Conservation (phyloP, 345 rosid species). For the Corchorus capsularis region DNA sequence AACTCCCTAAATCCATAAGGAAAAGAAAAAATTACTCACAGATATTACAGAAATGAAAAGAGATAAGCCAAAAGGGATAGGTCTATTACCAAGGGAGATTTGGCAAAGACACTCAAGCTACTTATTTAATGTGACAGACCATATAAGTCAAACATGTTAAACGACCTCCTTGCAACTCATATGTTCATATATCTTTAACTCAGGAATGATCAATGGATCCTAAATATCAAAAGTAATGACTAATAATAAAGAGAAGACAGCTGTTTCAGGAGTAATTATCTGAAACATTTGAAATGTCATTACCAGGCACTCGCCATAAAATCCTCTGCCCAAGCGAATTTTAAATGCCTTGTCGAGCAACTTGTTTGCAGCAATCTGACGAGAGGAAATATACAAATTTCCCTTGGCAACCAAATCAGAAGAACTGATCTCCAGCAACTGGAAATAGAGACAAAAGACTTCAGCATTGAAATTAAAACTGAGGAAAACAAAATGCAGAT, state of each 20-base stretch:
- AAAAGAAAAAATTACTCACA: background rate
- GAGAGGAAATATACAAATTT: conserved; percentile 44
- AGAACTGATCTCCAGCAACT: conserved; percentile 64
- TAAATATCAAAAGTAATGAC: conserved; percentile 8
- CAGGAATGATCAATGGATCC: background rate
- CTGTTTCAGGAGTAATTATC: too few relatives aligned
- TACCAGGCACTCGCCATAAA: conserved; percentile 97
- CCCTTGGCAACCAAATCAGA: conserved; percentile 42
- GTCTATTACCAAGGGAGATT: background rate
- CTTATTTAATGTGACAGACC: background rate
- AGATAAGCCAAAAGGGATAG: background rate
- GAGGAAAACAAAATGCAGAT: background rate
- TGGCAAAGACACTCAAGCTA: background rate
- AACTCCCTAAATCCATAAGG: conserved; percentile 52
- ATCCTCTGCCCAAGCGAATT: conserved; percentile 76
- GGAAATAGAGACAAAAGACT: conserved; percentile 30
- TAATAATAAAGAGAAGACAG: background rate
- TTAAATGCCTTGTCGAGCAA: conserved; percentile 60
- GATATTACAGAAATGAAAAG: background rate
- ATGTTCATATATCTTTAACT: background rate
- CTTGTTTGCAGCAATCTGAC: conserved; percentile 56
- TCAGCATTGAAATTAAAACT: background rate
- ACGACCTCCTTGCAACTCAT: background rate
- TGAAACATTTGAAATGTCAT: conserved; percentile 5
- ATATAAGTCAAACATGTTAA: background rate